Conservation (phyloP, 2,329 filamentous ascomycete species). For the Fusarium piperis region DNA sequence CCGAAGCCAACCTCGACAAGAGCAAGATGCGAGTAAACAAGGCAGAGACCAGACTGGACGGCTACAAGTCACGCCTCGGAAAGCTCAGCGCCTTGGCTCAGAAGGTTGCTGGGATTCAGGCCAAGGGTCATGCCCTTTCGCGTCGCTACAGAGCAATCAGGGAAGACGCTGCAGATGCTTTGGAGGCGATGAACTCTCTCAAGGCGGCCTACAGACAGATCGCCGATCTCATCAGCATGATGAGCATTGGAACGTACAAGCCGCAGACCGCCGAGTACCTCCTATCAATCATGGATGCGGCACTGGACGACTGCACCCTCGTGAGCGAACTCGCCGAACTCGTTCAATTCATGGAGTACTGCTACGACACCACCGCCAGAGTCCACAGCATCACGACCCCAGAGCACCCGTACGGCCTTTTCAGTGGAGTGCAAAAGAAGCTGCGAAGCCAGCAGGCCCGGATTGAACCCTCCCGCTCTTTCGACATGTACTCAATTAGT, state of each 20-base stretch:
- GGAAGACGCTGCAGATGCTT: background rate
- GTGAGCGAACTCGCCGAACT: background rate
- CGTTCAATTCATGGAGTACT: background rate
- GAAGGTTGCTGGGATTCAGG: background rate
- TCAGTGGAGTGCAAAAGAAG: background rate
- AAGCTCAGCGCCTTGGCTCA: background rate
- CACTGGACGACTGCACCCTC: background rate
- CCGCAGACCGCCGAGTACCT: background rate
- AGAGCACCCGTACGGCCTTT: background rate
- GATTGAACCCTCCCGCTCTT: background rate
- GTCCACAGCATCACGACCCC: background rate
- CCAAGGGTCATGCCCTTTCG: background rate
- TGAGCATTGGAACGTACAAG: background rate
- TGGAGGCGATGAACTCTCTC: background rate
- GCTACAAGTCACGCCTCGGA: background rate
- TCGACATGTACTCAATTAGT: background rate
- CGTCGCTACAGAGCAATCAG: background rate
- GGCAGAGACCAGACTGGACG: background rate
- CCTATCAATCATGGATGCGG: background rate
- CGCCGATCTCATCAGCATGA: background rate
- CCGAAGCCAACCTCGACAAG: background rate
- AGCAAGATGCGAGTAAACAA: background rate
- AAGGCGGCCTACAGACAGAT: background rate
- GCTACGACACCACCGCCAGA: background rate
- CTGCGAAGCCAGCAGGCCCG: background rate